phyloP scores from a whole-genome alignment of 176 grass and related monocot species.

The Puya raimondii region DNA sequence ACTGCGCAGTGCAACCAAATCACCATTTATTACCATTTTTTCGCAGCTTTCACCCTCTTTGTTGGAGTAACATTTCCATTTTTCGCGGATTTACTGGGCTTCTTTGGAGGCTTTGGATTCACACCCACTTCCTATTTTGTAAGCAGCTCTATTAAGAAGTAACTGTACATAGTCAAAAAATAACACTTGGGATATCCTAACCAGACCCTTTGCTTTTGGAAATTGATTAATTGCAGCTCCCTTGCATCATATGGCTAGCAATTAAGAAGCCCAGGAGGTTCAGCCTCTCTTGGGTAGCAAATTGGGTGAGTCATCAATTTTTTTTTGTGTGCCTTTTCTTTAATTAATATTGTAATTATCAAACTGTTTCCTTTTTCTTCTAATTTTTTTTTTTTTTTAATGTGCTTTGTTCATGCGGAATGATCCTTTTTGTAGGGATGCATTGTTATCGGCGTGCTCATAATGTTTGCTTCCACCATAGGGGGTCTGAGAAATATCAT shows the following conservation, averaged over 20 bases:
- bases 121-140: constrained; percentile 17
- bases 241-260: constrained; percentile 17
- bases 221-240: constrained; percentile 2
- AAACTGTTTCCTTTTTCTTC: background rate
- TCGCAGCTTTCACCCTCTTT: constrained; percentile 26
- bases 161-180: background rate
- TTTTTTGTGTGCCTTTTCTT: background rate
- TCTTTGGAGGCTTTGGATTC: constrained; percentile 42
- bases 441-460: constrained; percentile 4
- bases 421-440: background rate
- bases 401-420: too few species aligned
- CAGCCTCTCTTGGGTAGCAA: constrained; percentile 11
- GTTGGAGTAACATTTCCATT: constrained; percentile 38
- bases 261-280: constrained; percentile 18
- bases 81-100: constrained; percentile 37
- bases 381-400: too few species aligned
- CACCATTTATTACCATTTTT: background rate
- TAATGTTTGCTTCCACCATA: constrained; percentile 5
- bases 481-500: constrained; percentile 4
- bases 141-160: background rate
- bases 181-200: too few species aligned
- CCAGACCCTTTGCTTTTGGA: too few species aligned
- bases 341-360: background rate
- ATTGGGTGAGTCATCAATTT: background rate
- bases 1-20: background rate